Evolutionary conservation across 2,329 filamentous ascomycete species (phyloP).

Genomic region (Metarhizium brunneum): DNA sequence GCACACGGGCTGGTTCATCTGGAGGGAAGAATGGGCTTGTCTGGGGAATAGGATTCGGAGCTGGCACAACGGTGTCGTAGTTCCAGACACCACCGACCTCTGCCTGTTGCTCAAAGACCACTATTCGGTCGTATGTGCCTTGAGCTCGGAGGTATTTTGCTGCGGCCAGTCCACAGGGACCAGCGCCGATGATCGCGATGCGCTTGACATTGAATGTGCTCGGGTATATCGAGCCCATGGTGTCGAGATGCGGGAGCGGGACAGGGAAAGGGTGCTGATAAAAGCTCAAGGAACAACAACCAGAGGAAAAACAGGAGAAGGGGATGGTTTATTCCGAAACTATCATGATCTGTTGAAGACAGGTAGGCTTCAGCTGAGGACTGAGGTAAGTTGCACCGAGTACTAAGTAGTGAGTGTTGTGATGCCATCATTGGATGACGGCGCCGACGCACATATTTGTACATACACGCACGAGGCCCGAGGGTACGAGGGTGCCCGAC

Average conservation of each 20-base stretch:
- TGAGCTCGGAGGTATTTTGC: slow-evolving; percentile 75
- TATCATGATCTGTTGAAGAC: too few relatives aligned
- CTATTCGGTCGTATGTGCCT: slow-evolving; percentile 55
- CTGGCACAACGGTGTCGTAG: slow-evolving; percentile 48
- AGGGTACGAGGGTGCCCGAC: too few relatives aligned
- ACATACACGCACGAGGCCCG: too few relatives aligned
- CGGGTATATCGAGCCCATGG: slow-evolving; percentile 21
- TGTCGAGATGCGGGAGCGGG: neutral
- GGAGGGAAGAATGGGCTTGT: slow-evolving; percentile 52
- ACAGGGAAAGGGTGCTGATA: neutral
- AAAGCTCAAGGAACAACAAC: too few relatives aligned
- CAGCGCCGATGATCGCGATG: slow-evolving; percentile 75
- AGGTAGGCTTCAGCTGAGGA: too few relatives aligned
- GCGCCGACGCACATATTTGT: too few relatives aligned
- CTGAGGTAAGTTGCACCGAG: too few relatives aligned
- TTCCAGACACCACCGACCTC: slow-evolving; percentile 81
- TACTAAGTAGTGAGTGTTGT: too few relatives aligned
- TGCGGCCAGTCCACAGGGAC: slow-evolving; percentile 67
- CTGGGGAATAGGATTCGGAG: slow-evolving; percentile 53
- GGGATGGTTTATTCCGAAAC: too few relatives aligned
- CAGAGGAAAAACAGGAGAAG: too few relatives aligned
- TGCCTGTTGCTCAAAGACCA: slow-evolving; percentile 73
- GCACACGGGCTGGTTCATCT: slow-evolving; percentile 51
- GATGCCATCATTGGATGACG: too few relatives aligned
- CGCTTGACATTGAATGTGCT: slow-evolving; percentile 40